A percentile compares a stretch with the other conserved stretches of the same genome.
phyloP scores from a whole-genome alignment of 352 stramenopile species.

The Globisporangium iwayamae region DNA sequence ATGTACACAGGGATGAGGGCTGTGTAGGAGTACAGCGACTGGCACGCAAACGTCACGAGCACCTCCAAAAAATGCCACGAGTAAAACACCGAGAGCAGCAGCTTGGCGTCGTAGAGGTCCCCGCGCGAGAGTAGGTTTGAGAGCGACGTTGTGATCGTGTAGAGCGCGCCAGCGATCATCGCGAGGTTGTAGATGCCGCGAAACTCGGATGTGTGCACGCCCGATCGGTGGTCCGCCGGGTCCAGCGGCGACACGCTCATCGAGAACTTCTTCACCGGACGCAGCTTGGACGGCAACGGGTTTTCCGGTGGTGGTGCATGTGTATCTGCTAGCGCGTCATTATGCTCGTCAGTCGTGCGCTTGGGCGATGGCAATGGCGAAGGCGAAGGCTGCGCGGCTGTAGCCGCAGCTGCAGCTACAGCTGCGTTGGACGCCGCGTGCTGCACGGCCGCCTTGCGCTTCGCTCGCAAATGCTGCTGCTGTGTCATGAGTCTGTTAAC shows the following conservation, averaged over 20 bases:
- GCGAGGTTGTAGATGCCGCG: slow-evolving; percentile 75
- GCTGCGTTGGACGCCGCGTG: not conserved
- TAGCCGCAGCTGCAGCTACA: not conserved
- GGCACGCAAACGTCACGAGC: slow-evolving; percentile 58
- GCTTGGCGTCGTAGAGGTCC: slow-evolving; percentile 43
- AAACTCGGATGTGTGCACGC: slow-evolving; percentile 77
- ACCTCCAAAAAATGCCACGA: slow-evolving; percentile 72
- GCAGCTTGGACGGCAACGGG: slow-evolving; percentile 8
- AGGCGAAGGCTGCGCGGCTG: too few relatives aligned
- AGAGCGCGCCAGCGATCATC: slow-evolving; percentile 57
- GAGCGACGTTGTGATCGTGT: slow-evolving; percentile 57
- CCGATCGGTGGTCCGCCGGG: slow-evolving; percentile 55
- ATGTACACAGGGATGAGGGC: slow-evolving; percentile 73
- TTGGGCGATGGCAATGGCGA: not conserved
- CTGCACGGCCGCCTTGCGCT: slow-evolving; percentile 9
- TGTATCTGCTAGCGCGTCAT: not conserved
- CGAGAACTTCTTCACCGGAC: slow-evolving; percentile 55
- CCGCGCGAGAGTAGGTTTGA: slow-evolving; percentile 50
- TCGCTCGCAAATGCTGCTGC: slow-evolving; percentile 5
- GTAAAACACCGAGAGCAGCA: slow-evolving; percentile 70
- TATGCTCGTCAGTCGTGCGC: not conserved
- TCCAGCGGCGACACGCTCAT: slow-evolving; percentile 63
- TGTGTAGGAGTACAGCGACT: slow-evolving; percentile 69
- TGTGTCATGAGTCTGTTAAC: not conserved
- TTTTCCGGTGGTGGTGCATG: not conserved